A percentile compares a stretch with the other conserved stretches of the same genome.
These are phyloP conservation scores for Tetracentron sinense DNA, from an alignment of 164 flowering plant genomes.

Conservation along the genomic window DNA sequence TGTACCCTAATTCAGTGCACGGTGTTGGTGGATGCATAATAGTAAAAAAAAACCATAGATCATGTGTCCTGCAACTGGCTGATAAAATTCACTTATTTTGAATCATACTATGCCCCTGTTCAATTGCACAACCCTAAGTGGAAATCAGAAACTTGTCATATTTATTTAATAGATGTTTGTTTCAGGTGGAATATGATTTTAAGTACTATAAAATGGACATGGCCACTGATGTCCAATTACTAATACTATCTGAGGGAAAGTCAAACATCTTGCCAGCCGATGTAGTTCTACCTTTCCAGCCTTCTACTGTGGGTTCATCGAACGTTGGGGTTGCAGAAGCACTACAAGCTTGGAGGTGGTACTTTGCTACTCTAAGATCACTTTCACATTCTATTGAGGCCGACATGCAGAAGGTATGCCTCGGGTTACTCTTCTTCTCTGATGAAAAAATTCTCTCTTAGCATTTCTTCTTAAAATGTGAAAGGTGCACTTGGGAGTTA, in stretches of 20 bases:
- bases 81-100: neutral
- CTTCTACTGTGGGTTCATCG: constrained; percentile 35
- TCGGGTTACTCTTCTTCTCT: neutral
- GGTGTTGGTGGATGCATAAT: neutral
- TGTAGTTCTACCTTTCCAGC: constrained; percentile 76
- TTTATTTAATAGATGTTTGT: neutral
- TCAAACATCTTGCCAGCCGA: constrained; percentile 90
- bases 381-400: constrained; percentile 66
- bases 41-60: neutral
- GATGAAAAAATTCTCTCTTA: no score
- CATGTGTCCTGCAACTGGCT: neutral
- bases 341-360: constrained; percentile 86
- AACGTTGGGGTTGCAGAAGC: constrained; percentile 29
- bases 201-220: constrained; percentile 83
- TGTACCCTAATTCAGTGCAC: neutral
- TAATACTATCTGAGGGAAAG: constrained; percentile 79
- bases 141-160: neutral
- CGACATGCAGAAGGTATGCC: constrained; percentile 70
- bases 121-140: neutral
- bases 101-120: neutral
- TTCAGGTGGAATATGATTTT: constrained; percentile 91
- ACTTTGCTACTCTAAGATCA: constrained; percentile 61
- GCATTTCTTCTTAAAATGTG: neutral
- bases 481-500: no score
- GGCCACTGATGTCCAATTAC: constrained; percentile 70